Percentiles rank a stretch among this genome's conserved stretches.
Evolutionary conservation across 495 filamentous ascomycete genomes (phyloP).

Genomic region (Bryoglossum gracile): DNA sequence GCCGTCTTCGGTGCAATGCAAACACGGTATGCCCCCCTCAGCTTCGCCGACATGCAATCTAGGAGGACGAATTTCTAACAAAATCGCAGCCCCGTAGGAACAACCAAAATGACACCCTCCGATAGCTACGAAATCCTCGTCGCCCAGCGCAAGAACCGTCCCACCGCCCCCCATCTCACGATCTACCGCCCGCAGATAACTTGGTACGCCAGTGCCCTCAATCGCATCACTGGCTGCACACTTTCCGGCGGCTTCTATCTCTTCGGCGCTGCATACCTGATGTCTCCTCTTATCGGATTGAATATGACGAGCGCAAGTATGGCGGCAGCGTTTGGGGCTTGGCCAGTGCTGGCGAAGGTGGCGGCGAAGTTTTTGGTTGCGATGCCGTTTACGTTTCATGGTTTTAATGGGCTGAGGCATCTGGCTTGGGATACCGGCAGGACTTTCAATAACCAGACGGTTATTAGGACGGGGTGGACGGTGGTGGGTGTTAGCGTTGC

Average conservation of each 20-base stretch:
- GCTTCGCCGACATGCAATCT: not conserved
- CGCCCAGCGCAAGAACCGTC: conserved; percentile 75
- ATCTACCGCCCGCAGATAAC: conserved; percentile 90
- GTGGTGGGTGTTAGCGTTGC: conserved; percentile 62
- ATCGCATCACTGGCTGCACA: conserved; percentile 72
- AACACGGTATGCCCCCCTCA: conserved; percentile 39
- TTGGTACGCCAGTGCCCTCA: conserved; percentile 64
- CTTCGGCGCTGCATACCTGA: conserved; percentile 78
- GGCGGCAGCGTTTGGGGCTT: conserved; percentile 66
- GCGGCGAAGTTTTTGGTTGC: conserved; percentile 65
- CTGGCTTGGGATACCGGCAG: conserved; percentile 74
- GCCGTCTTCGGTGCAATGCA: conserved; percentile 33
- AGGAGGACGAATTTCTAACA: conserved; percentile 18
- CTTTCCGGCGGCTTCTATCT: conserved; percentile 74
- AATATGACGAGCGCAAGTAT: conserved; percentile 77
- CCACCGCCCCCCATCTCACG: conserved; percentile 76
- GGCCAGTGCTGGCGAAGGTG: conserved; percentile 58
- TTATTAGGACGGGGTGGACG: conserved; percentile 68
- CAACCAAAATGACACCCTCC: conserved; percentile 47
- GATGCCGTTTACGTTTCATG: conserved; percentile 83
- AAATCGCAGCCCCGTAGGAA: conserved; percentile 45
- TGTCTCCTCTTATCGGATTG: conserved; percentile 70
- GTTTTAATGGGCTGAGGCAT: conserved; percentile 83
- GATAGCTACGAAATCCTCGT: conserved; percentile 68
- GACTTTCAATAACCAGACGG: conserved; percentile 59